phyloP scores from a whole-genome alignment of 768 basidiomycete species.

The Boletales sp. region DNA sequence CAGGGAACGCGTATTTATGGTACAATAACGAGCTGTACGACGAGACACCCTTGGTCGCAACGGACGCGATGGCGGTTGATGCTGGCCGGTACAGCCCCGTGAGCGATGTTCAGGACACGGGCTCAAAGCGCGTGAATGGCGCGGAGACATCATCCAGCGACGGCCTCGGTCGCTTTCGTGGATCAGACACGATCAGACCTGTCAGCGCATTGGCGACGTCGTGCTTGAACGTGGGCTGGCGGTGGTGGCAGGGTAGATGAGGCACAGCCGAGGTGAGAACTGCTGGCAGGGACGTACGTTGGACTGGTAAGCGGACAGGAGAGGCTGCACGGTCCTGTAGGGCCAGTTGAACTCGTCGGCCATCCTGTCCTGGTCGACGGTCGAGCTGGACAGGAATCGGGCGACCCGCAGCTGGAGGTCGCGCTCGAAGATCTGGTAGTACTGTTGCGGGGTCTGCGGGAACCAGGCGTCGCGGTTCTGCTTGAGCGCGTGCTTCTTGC shows the following conservation, averaged over 20 bases:
- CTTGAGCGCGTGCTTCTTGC: neutral
- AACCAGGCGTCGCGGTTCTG: slow-evolving; percentile 30
- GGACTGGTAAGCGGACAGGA: slow-evolving; percentile 37
- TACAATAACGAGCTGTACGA: slow-evolving; percentile 42
- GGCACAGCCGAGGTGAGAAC: neutral
- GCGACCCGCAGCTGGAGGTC: slow-evolving; percentile 51
- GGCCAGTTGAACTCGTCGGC: slow-evolving; percentile 50
- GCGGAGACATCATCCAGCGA: too few relatives aligned
- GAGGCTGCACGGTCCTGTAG: slow-evolving; percentile 43
- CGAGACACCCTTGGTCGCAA: slow-evolving; percentile 8
- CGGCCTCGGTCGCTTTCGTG: slow-evolving; percentile 3
- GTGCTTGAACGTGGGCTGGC: slow-evolving; percentile 20
- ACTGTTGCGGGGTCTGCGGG: slow-evolving; percentile 27
- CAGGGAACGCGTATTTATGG: neutral
- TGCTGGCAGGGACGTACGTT: slow-evolving; percentile 34
- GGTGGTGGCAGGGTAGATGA: slow-evolving; percentile 23
- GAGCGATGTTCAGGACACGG: slow-evolving; percentile 21
- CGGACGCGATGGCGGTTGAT: slow-evolving; percentile 15
- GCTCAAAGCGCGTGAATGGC: slow-evolving; percentile 16
- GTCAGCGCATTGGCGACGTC: slow-evolving; percentile 18
- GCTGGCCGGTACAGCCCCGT: neutral
- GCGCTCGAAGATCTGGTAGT: slow-evolving; percentile 29
- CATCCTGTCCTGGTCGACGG: slow-evolving; percentile 42
- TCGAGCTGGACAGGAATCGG: slow-evolving; percentile 36
- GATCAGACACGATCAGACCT: slow-evolving; percentile 20